These are phyloP conservation scores for Boletus insuetus DNA, from an alignment of 768 basidiomycete species.

Conservation along the genomic window DNA sequence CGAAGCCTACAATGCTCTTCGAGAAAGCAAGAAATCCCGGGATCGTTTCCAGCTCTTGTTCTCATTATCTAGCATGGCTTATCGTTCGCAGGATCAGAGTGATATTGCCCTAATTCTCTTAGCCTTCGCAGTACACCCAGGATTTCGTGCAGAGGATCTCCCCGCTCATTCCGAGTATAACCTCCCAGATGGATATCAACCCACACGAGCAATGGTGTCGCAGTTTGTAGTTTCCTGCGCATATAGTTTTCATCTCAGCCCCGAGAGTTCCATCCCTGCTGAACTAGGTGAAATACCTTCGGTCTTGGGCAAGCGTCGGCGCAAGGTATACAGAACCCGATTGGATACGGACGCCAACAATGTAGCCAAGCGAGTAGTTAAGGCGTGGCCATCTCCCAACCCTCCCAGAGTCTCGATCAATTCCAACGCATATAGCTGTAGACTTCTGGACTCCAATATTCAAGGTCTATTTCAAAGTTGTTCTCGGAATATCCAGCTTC, in stretches of 20 bases:
- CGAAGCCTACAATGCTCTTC: conserved; percentile 26
- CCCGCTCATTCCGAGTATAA: background rate
- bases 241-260: background rate
- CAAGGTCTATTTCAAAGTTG: background rate
- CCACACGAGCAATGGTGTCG: background rate
- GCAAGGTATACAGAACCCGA: background rate
- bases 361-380: background rate
- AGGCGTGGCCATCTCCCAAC: background rate
- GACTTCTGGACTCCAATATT: background rate
- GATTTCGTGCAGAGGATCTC: conserved; percentile 6
- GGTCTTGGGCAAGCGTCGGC: background rate
- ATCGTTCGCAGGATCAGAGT: conserved; percentile 9
- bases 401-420: background rate
- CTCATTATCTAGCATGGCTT: conserved; percentile 32
- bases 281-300: background rate
- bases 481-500: background rate
- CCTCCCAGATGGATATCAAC: background rate
- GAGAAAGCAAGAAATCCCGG: background rate
- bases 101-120: conserved; percentile 26
- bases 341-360: accelerated
- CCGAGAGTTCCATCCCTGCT: background rate
- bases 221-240: background rate
- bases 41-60: conserved; percentile 28
- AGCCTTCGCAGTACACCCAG: conserved; percentile 23
- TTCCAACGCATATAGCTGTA: background rate